phyloP scores from a whole-genome alignment of 148 eudicot species.

The Camellia granthamiana region DNA sequence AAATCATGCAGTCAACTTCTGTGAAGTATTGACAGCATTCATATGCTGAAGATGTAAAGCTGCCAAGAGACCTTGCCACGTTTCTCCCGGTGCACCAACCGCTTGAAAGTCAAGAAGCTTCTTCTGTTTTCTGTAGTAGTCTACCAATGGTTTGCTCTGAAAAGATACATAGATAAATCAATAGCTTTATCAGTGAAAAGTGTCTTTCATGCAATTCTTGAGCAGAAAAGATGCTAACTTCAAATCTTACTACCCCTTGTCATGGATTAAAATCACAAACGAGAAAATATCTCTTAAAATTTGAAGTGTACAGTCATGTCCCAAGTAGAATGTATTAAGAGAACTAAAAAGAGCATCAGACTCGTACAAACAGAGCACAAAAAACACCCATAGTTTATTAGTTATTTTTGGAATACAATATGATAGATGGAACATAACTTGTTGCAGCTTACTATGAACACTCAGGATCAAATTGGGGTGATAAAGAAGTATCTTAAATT shows the following conservation, averaged over 20 bases:
- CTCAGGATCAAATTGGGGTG: background rate
- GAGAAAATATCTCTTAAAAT: background rate
- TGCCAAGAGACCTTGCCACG: constrained; percentile 84
- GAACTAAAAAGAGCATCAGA: background rate
- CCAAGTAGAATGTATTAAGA: background rate
- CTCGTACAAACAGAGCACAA: background rate
- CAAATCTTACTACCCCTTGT: background rate
- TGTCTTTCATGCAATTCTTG: background rate
- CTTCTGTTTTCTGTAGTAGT: constrained; percentile 69
- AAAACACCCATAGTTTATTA: background rate
- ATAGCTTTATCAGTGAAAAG: background rate
- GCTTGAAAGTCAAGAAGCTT: constrained; percentile 80
- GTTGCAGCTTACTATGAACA: background rate
- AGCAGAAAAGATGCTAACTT: background rate
- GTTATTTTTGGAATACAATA: no score
- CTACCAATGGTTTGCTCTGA: constrained; percentile 79
- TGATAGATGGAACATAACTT: no score
- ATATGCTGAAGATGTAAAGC: constrained; percentile 79
- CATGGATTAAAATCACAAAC: background rate
- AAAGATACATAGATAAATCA: background rate
- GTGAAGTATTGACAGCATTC: constrained; percentile 45
- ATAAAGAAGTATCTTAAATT: background rate
- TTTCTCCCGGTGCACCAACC: constrained; percentile 64
- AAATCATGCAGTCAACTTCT: constrained; percentile 61
- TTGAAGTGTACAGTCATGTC: background rate